Evolutionary conservation across 2,329 filamentous ascomycete genomes (phyloP), one percentile per base, ranked within the genome.

Genomic region (Colletotrichum echinochloae): DNA sequence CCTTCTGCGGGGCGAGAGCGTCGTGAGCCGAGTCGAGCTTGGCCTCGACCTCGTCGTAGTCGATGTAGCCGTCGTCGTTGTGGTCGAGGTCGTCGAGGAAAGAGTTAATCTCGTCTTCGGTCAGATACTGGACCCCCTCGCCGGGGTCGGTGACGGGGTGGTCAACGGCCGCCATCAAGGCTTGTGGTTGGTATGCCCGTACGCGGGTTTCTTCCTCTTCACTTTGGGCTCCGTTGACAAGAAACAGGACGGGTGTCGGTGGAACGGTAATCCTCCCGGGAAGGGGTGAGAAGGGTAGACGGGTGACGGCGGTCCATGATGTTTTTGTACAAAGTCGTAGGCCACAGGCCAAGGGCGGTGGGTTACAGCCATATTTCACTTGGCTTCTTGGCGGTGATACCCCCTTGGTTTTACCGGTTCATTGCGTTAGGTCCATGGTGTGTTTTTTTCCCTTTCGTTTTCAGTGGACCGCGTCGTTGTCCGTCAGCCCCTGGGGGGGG

Each of bases 11-110:
- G 5, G 82, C 81, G 60, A 89, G 79, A 73, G 88, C 82, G 48
- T 85, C 78, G 76, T 88, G 83, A 1, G 87, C 84, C 48, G 85
- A 76, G 49, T 89, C 85, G 2, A 89, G 81, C 71, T 87, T 88
- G 5, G 78, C 79, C 74, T 88, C 86, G 37, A 89, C 74, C 72
- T 89, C 86, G 63, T 76, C 76, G 74, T 87, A 88, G 66, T 85
- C 83, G 66, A 89, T 85, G 73, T 78, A 79, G 16, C 86, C 86
- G 75, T 89, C 83, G 26, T 81, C 80, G 70, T 88, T 81, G 71
- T 82, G 81, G 74, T 89, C 86, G 3, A 89, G 78, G 37, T 86
- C 84, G 67, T 87, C 80, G 49, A 89, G 79, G 63, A 89, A 89
- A 5, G 80, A 75, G 8, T 83, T 77, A 56, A 89, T 86, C 74